Conservation (phyloP, 2,329 filamentous ascomycete species). For the Neopestalotiopsis clavispora region DNA sequence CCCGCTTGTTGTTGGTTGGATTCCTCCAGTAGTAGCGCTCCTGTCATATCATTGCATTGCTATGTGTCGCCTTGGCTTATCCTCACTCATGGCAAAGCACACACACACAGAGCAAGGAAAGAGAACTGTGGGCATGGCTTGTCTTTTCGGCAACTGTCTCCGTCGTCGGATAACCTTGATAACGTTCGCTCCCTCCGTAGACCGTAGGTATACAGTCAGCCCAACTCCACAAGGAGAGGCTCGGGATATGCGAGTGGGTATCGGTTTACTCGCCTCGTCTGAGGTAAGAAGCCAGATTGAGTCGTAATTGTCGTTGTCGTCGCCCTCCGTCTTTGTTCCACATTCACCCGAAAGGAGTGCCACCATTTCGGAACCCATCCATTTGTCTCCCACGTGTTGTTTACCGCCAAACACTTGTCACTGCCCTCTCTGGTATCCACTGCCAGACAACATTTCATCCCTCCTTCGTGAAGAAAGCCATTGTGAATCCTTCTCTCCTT, state of each 20-base stretch:
- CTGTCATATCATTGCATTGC: not conserved
- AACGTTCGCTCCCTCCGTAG: not conserved
- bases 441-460: not conserved
- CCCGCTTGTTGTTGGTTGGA: not conserved
- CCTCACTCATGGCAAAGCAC: not conserved
- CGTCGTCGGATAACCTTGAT: slow-evolving; percentile 14
- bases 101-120: too few species aligned
- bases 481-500: not conserved
- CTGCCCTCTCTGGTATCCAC: slow-evolving; percentile 5
- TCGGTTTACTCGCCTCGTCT: slow-evolving; percentile 8
- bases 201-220: not conserved
- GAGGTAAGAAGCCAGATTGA: slow-evolving; percentile 12
- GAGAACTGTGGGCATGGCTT: not conserved
- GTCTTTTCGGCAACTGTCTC: slow-evolving; percentile 4
- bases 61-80: not conserved
- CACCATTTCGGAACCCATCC: slow-evolving; percentile 3
- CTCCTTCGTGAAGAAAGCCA: slow-evolving; percentile 1
- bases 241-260: slow-evolving; percentile 11
- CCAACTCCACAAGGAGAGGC: not conserved
- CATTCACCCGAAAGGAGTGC: not conserved
- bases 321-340: slow-evolving; percentile 1
- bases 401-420: slow-evolving; percentile 11
- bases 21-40: not conserved
- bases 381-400: not conserved
- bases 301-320: slow-evolving; percentile 4